These are phyloP conservation scores for Chenopodium suecicum DNA, from an alignment of 148 eudicot species.

Conservation along the genomic window DNA sequence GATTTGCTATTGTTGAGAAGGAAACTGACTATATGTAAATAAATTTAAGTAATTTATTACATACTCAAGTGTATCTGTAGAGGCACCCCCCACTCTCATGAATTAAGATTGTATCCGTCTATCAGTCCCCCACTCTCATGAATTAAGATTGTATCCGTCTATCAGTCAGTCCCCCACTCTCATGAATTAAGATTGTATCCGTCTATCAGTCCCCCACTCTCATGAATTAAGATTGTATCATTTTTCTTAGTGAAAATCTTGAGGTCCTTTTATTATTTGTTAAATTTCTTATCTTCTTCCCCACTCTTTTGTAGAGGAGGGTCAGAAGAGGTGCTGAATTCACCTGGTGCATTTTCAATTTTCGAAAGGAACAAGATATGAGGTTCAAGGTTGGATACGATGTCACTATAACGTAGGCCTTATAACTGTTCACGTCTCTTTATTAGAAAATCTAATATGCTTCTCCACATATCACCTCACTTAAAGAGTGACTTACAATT, in stretches of 20 bases:
- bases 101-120: neutral
- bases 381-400: slow-evolving; percentile 86
- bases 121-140: neutral
- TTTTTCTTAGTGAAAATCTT: neutral
- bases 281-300: slow-evolving; percentile 12
- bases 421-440: neutral
- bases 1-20: neutral
- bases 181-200: too few relatives aligned
- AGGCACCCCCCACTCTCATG: neutral
- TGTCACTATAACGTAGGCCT: slow-evolving; percentile 57
- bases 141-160: neutral
- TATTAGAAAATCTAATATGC: neutral
- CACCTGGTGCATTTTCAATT: slow-evolving; percentile 57
- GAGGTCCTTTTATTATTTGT: neutral
- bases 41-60: too few relatives aligned
- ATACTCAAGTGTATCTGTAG: neutral
- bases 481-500: neutral
- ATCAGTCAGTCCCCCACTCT: too few relatives aligned
- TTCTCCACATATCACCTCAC: neutral
- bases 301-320: slow-evolving; percentile 42
- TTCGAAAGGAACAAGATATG: slow-evolving; percentile 81
- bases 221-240: too few relatives aligned
- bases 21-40: neutral
- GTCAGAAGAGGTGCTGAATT: slow-evolving; percentile 71
- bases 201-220: too few relatives aligned